Percentiles rank a stretch among this genome's conserved stretches.
Conservation (phyloP, 2,329 filamentous ascomycete genomes). For the Volutella citrinella region DNA sequence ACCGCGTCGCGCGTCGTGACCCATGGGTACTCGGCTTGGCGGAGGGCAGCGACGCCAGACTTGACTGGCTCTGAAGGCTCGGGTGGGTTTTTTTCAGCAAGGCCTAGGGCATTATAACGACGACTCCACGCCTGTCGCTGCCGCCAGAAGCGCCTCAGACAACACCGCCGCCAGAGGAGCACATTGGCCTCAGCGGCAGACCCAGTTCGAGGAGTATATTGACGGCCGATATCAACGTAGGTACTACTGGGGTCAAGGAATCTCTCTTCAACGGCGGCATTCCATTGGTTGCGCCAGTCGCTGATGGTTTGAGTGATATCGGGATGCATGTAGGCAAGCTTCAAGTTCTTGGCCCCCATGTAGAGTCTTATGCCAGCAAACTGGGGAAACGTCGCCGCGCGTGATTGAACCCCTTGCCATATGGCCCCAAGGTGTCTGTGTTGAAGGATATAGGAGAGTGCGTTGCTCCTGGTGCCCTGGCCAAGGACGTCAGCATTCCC, state of each 20-base stretch:
- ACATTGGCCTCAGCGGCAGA: not conserved
- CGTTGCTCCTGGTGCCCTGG: slow-evolving; percentile 1
- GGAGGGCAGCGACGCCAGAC: not conserved
- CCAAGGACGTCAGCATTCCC: slow-evolving; percentile 1
- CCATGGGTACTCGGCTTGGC: not conserved
- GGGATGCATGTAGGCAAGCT: not conserved
- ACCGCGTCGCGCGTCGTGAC: not conserved
- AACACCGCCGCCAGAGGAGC: not conserved
- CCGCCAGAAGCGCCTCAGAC: too few species aligned
- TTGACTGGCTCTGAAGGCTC: too few species aligned
- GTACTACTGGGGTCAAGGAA: not conserved
- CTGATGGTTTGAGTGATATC: not conserved
- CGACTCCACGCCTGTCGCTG: not conserved
- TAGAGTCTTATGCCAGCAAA: slow-evolving; percentile 2
- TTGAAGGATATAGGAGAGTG: slow-evolving; percentile 4
- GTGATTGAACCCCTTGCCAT: slow-evolving; percentile 2
- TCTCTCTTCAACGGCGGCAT: too few species aligned
- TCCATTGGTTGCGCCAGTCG: not conserved
- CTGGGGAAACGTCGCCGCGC: not conserved
- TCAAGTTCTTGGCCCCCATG: not conserved
- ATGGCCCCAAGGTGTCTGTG: slow-evolving; percentile 2
- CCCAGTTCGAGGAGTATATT: not conserved
- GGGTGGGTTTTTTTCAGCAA: too few species aligned
- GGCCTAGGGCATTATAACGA: too few species aligned
- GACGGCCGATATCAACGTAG: not conserved